Base-by-base conservation (phyloP, 2,329 filamentous ascomycete species). In the Didymella glomerata region DNA sequence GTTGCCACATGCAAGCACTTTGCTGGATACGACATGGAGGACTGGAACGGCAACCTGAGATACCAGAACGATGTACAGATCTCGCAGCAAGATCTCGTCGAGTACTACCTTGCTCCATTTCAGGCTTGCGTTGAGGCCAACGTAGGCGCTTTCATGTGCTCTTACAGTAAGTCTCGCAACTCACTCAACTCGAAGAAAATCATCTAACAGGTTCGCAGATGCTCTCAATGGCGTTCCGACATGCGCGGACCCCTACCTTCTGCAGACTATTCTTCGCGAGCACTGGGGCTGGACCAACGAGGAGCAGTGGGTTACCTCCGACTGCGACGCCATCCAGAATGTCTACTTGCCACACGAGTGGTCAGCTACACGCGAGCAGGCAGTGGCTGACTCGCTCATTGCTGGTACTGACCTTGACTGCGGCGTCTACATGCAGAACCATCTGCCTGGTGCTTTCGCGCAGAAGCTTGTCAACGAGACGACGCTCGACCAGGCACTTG, bases 61-160 rank as follows among this genome's bases (percentile, higher is more conserved):
- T 80, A 83, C 69, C 80, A 81, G 9, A 88, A 86, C 59, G 81
- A 89, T 68, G 82, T 86, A 3, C 77, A 81, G 8, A 83, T 88
- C 54, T 80, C 81, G 8, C 77, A 81, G 48, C 88, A 90, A 64
- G 89, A 91, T 61, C 77, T 91, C 6, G 81, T 84, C 0, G 88
- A 90, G 66, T 91, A 90, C 74, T 91, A 89, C 68, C 80, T 89
- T 20, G 86, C 85, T 0, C 83, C 87, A 0, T 91, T 91, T 76
- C 79, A 88, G 67, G 82, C 68, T 25, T 81, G 80, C 61, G 79
- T 79, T 1, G 78, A 80, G 49, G 77, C 77, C 0, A 80, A 81
- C 42, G 79, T 81, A n/a, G 79, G 79, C n/a, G 68, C 69, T 13
- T 76, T 81, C 81, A 71, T 90, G 88, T 72, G 85, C 83, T 48